Evolutionary conservation across 139 green algal species (phyloP).

Genomic region (Ettlia oleoabundans): DNA sequence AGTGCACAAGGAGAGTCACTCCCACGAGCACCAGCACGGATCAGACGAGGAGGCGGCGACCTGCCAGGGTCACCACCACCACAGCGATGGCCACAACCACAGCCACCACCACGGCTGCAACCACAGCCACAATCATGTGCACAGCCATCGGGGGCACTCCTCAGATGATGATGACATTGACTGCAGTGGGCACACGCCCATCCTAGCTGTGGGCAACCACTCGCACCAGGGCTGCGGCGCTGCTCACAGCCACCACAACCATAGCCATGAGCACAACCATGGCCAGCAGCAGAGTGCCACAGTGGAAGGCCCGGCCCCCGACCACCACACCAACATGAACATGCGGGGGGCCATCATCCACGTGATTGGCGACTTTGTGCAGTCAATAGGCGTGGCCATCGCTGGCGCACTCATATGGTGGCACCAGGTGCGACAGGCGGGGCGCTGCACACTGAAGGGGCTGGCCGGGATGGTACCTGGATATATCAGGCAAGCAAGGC

Average conservation of each 20-base stretch:
- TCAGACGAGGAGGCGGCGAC: neutral
- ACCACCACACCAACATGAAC: slow-evolving; percentile 40
- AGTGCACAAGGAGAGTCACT: neutral
- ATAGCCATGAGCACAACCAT: slow-evolving; percentile 46
- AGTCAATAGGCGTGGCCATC: slow-evolving; percentile 86
- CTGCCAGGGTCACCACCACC: slow-evolving; percentile 33
- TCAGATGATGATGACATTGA: too few species aligned
- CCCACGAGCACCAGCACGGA: slow-evolving; percentile 1
- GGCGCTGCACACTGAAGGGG: neutral
- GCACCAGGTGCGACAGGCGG: slow-evolving; percentile 56
- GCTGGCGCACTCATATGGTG: slow-evolving; percentile 91
- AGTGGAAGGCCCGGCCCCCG: neutral
- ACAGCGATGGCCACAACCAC: slow-evolving; percentile 16
- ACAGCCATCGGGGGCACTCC: too few species aligned
- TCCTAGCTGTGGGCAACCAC: too few species aligned
- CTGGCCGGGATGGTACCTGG: too few species aligned
- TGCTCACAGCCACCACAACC: neutral
- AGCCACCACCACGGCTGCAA: neutral
- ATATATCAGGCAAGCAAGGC: too few species aligned
- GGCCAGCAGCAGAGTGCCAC: neutral
- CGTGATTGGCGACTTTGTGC: slow-evolving; percentile 93
- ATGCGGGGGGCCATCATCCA: slow-evolving; percentile 86
- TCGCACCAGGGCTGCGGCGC: slow-evolving; percentile 39
- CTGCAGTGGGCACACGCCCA: too few species aligned
- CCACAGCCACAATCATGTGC: slow-evolving; percentile 14